Evolutionary conservation across 2,329 filamentous ascomycete genomes (phyloP).

Genomic region (Aspergillaceae sp.): DNA sequence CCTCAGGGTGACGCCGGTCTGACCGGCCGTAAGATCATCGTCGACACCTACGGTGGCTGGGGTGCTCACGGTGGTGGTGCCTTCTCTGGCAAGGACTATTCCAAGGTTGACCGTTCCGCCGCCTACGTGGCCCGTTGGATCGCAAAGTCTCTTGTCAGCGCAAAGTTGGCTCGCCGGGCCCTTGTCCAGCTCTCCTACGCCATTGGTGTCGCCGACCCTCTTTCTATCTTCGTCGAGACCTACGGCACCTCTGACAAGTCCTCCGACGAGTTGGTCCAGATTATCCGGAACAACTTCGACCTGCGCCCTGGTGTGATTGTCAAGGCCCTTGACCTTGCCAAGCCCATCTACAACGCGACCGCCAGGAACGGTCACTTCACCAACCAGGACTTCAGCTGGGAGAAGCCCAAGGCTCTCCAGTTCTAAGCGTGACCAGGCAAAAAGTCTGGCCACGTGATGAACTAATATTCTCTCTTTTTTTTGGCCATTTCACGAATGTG

Average conservation of each 20-base stretch:
- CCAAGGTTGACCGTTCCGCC: constrained; percentile 97
- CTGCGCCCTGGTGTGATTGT: constrained; percentile 97
- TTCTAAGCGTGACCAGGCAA: constrained; percentile 52
- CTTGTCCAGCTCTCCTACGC: constrained; percentile 98
- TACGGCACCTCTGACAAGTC: constrained; percentile 89
- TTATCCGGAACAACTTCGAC: constrained; percentile 95
- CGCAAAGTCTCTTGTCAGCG: constrained; percentile 90
- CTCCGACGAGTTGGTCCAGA: constrained; percentile 87
- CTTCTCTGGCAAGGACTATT: constrained; percentile 99
- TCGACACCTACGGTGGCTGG: constrained; percentile 99
- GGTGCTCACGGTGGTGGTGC: constrained; percentile 99
- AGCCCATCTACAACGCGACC: constrained; percentile 96
- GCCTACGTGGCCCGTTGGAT: constrained; percentile 98
- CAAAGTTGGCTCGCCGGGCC: constrained; percentile 80
- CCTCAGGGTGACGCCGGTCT: constrained; percentile 98
- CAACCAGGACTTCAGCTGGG: constrained; percentile 96
- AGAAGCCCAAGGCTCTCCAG: constrained; percentile 92
- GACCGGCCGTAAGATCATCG: constrained; percentile 98
- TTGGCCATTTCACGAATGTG: constrained; percentile 37
- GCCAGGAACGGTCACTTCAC: constrained; percentile 99
- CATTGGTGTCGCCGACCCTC: constrained; percentile 96
- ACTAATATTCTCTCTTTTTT: constrained; percentile 8
- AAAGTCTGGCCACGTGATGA: constrained; percentile 11
- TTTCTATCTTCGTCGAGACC: constrained; percentile 94
- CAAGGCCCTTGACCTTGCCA: constrained; percentile 87